phyloP scores from a whole-genome alignment of 148 eudicot genomes.

The Oxyria digyna region DNA sequence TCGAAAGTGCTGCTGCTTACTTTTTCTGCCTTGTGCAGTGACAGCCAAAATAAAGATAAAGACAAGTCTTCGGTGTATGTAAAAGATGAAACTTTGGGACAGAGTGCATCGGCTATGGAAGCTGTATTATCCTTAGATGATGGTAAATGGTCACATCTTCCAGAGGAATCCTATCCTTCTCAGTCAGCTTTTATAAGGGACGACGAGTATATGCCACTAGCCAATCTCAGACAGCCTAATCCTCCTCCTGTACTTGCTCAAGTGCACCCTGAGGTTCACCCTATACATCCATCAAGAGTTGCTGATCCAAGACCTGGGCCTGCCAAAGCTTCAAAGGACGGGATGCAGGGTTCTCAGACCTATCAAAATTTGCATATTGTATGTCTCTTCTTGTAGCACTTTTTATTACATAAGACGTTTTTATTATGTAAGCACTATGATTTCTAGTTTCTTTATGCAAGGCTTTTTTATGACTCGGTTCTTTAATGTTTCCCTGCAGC shows the following conservation, averaged over 20 bases:
- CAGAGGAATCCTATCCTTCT: conserved; percentile 27
- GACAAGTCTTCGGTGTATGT: conserved; percentile 30
- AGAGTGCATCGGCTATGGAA: conserved; percentile 52
- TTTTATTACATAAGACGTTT: background rate
- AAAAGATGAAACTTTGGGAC: conserved; percentile 29
- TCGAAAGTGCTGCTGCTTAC: conserved; percentile 14
- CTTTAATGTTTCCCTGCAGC: conserved; percentile 33
- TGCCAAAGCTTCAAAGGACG: conserved; percentile 51
- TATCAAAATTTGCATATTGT: conserved; percentile 92
- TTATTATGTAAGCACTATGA: background rate
- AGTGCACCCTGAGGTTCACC: conserved; percentile 47
- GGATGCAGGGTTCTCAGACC: conserved; percentile 34
- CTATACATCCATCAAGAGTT: conserved; percentile 77
- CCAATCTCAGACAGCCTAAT: conserved; percentile 75
- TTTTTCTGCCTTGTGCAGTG: conserved; percentile 15
- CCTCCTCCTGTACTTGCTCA: conserved; percentile 97
- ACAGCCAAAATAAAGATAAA: conserved; percentile 38
- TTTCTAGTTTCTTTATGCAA: background rate
- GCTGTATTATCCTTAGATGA: conserved; percentile 81
- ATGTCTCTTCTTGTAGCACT: conserved; percentile 14
- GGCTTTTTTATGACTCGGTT: conserved; percentile 9
- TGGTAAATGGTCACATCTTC: conserved; percentile 66
- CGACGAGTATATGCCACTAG: conserved; percentile 19
- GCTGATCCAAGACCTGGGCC: conserved; percentile 98
- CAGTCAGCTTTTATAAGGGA: conserved; percentile 13